phyloP scores from a whole-genome alignment of 129 eudicot species.

The Rutidosis leptorrhynchoides region DNA sequence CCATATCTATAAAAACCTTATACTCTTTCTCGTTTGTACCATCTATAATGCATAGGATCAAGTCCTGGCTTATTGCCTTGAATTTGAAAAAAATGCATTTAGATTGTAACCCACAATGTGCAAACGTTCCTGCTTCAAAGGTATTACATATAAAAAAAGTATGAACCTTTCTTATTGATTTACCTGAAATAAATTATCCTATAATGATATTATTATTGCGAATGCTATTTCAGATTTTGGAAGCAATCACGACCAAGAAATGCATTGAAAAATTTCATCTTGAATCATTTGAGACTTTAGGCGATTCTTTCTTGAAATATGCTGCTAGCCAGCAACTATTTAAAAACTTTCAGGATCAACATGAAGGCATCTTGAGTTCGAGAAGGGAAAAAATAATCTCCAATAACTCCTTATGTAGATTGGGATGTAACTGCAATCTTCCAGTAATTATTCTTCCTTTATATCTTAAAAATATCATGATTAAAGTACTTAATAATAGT shows the following conservation, averaged over 20 bases:
- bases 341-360: slow-evolving; percentile 45
- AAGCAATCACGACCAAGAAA: slow-evolving; percentile 73
- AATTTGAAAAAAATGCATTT: slow-evolving; percentile 51
- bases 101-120: slow-evolving; percentile 44
- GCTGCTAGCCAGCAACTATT: slow-evolving; percentile 74
- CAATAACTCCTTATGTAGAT: slow-evolving; percentile 64
- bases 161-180: not conserved
- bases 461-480: too few species aligned
- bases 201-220: not conserved
- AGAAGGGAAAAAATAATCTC: slow-evolving; percentile 48
- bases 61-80: slow-evolving; percentile 63
- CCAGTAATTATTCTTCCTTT: slow-evolving; percentile 44
- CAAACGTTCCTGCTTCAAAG: slow-evolving; percentile 50
- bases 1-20: slow-evolving; percentile 52
- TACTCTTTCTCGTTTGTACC: slow-evolving; percentile 72
- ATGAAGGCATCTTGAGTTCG: slow-evolving; percentile 68
- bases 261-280: slow-evolving; percentile 70
- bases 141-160: slow-evolving; percentile 24
- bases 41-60: slow-evolving; percentile 78
- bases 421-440: slow-evolving; percentile 66
- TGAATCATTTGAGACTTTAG: slow-evolving; percentile 89
- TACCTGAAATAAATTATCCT: not conserved
- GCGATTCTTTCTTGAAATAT: slow-evolving; percentile 85
- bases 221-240: slow-evolving; percentile 52
- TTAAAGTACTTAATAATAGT: not conserved